These are phyloP conservation scores for Clavispora santaluciae DNA, from an alignment of 805 yeast species.

Conservation along the genomic window DNA sequence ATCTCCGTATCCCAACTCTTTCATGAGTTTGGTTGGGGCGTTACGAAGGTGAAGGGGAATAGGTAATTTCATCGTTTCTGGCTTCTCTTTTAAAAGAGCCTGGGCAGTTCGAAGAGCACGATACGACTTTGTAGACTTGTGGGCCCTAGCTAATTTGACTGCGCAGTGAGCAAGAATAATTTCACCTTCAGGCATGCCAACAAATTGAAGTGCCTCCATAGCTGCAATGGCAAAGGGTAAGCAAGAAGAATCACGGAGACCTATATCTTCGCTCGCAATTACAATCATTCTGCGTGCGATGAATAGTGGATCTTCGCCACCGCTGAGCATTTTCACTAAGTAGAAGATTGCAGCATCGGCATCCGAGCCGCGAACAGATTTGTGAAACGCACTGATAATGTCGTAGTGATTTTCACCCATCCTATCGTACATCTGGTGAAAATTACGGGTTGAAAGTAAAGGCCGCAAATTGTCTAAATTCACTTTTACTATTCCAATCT, in stretches of 20 bases:
- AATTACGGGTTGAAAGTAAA: slow-evolving; percentile 38
- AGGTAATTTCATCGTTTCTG: slow-evolving; percentile 55
- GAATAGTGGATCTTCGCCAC: slow-evolving; percentile 92
- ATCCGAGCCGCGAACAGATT: slow-evolving; percentile 83
- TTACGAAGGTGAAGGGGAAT: slow-evolving; percentile 83
- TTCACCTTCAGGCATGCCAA: slow-evolving; percentile 95
- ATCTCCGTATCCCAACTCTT: slow-evolving; percentile 77
- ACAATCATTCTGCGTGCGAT: slow-evolving; percentile 88
- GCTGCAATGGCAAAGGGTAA: slow-evolving; percentile 84
- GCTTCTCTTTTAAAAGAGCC: slow-evolving; percentile 49
- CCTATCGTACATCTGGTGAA: slow-evolving; percentile 65
- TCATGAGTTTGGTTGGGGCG: slow-evolving; percentile 92
- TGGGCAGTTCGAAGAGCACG: slow-evolving; percentile 73
- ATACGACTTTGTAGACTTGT: slow-evolving; percentile 82
- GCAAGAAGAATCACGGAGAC: slow-evolving; percentile 75
- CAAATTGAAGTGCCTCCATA: slow-evolving; percentile 78
- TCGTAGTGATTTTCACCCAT: slow-evolving; percentile 94
- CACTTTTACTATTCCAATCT: slow-evolving; percentile 36
- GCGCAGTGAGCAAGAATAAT: slow-evolving; percentile 87
- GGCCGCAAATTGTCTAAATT: slow-evolving; percentile 37
- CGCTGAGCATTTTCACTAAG: slow-evolving; percentile 79
- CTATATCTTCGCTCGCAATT: slow-evolving; percentile 94
- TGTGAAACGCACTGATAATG: slow-evolving; percentile 92
- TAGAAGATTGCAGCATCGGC: slow-evolving; percentile 89
- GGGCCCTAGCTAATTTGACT: slow-evolving; percentile 79